These are phyloP conservation scores for Piper betle DNA, from an alignment of 164 flowering plant genomes.

Conservation along the genomic window DNA sequence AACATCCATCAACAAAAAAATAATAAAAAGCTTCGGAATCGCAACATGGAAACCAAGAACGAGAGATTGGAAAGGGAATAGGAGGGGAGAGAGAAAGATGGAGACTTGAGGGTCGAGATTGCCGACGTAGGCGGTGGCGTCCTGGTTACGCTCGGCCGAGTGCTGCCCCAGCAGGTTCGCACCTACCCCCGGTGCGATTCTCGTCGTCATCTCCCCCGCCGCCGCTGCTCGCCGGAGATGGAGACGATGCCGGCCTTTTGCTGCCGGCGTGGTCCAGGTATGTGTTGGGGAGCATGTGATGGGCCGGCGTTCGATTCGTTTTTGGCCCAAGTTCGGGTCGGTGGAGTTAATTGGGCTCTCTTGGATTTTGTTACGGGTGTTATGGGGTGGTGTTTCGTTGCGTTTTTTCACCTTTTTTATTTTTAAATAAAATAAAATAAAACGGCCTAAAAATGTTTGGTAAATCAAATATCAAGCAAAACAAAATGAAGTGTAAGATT, in stretches of 20 bases:
- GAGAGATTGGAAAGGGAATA: not conserved
- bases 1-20: not conserved
- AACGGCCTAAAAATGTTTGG: too few species aligned
- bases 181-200: conserved; percentile 99
- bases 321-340: too few species aligned
- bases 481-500: too few species aligned
- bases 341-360: too few species aligned
- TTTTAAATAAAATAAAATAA: too few species aligned
- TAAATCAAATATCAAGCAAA: too few species aligned
- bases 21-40: not conserved
- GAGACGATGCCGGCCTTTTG: not conserved
- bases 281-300: too few species aligned
- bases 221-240: not conserved
- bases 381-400: too few species aligned
- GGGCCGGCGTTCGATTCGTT: too few species aligned
- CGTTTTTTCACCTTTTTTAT: too few species aligned
- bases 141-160: conserved; percentile 95
- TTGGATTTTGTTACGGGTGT: too few species aligned
- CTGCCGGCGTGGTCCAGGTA: not conserved
- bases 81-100: not conserved
- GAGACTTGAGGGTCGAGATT: conserved; percentile 92
- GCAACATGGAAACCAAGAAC: not conserved
- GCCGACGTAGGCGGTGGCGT: conserved; percentile 97
- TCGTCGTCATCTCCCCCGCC: conserved; percentile 24
- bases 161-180: conserved; percentile 98